Conservation (phyloP, 306 rosid species). For the Fagus sylvatica region DNA sequence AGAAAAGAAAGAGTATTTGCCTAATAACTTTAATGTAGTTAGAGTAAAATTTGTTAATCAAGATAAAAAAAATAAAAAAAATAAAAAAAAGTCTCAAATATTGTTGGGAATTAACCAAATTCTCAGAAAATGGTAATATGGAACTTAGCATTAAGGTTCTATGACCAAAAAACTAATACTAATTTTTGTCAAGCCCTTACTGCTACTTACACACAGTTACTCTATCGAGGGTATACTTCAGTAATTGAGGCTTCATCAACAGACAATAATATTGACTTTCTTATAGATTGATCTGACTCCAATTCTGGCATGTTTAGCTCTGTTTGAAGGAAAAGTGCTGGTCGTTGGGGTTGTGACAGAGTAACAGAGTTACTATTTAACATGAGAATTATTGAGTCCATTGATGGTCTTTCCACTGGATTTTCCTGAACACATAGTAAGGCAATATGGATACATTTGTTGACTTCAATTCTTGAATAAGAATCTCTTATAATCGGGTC, state of each 20-base stretch:
- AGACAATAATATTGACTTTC: background rate
- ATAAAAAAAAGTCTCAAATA: too few species aligned
- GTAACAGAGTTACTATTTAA: conserved; percentile 43
- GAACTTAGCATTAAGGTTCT: background rate
- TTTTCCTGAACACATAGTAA: conserved; percentile 52
- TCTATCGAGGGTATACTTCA: conserved; percentile 3
- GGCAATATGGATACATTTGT: conserved; percentile 53
- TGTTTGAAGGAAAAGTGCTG: conserved; percentile 27
- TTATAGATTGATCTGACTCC: background rate
- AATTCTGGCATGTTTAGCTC: background rate
- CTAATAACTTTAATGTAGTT: too few species aligned
- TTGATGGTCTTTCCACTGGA: conserved; percentile 47
- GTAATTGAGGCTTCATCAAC: conserved; percentile 12
- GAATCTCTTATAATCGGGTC: conserved; percentile 35
- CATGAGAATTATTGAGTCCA: conserved; percentile 49
- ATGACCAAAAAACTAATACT: background rate
- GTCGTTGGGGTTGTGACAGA: conserved; percentile 28
- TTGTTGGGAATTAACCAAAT: too few species aligned
- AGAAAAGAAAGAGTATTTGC: too few species aligned
- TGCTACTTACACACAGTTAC: background rate
- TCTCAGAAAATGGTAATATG: too few species aligned
- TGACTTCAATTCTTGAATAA: conserved; percentile 29
- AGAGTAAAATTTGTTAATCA: too few species aligned
- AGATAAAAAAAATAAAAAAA: too few species aligned
- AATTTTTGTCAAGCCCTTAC: background rate